A percentile compares a stretch with the other conserved stretches of the same genome.
These are phyloP conservation scores for Polytrichum formosum DNA, from an alignment of 225 moss, liverwort and hornwort species.

Conservation along the genomic window DNA sequence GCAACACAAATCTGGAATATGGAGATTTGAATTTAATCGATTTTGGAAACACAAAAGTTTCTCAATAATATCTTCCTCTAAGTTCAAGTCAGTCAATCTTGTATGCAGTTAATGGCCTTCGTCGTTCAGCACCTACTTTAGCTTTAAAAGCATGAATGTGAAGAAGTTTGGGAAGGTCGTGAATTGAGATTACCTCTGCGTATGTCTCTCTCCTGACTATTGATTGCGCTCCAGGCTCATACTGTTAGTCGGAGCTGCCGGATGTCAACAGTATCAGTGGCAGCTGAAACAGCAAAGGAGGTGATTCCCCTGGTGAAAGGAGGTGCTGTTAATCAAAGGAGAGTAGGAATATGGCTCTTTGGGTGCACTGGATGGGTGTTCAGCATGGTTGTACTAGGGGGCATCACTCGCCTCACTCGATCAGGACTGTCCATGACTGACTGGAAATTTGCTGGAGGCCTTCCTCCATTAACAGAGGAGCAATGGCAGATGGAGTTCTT, in stretches of 20 bases:
- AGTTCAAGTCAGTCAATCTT: no score
- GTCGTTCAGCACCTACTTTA: no score
- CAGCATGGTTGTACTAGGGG: constrained; percentile 98
- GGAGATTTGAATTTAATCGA: no score
- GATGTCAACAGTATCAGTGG: constrained; percentile 47
- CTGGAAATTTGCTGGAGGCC: constrained; percentile 94
- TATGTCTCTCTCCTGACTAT: no score
- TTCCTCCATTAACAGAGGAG: constrained; percentile 79
- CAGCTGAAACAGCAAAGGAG: constrained; percentile 40
- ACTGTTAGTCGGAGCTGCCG: constrained; percentile 27
- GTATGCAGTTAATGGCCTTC: no score
- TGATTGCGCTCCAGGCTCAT: constrained; percentile 29
- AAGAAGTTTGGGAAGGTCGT: no score
- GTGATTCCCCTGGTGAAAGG: constrained; percentile 53
- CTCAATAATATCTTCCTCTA: no score
- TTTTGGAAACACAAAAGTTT: no score
- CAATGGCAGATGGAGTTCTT: constrained; percentile 90
- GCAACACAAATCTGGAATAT: no score
- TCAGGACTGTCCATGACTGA: constrained; percentile 99
- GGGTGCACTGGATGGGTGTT: constrained; percentile 99
- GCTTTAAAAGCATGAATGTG: no score
- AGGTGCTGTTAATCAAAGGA: constrained; percentile 50
- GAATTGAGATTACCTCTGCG: background rate
- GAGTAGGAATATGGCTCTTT: constrained; percentile 83
- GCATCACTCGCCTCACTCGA: constrained; percentile 91